Evolutionary conservation across 371 early-diverging fungal genomes (phyloP), one percentile per base, ranked within the genome.

Genomic region (Mucor mucedo): DNA sequence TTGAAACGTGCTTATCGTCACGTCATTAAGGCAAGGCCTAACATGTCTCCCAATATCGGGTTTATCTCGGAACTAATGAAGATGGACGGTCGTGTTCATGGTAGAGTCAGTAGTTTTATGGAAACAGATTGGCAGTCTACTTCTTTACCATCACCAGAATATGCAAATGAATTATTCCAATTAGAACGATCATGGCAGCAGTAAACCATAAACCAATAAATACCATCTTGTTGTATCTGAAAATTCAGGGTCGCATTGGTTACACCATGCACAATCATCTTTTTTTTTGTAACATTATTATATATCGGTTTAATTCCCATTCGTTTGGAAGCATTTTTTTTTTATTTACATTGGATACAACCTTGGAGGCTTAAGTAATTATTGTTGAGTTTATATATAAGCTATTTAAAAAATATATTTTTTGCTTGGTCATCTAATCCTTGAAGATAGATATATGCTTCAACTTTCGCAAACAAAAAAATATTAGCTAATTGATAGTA

Each of bases 21-120:
- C 61, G 91, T 94, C 5, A 82, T 87, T 54, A 75, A 80, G 28
- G 83, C 82, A 16, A 77, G 95, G 49, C 88, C 88, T 13, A 88
- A 88, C 41, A 90, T 93, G 67, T 87, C 88, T 44, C 93, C 93
- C 49, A 94, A 94, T 69, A 86, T 94, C 70, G 95, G 95, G 4
- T 94, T 94, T 71, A 89, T 93, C 55, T 78, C 88, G 3, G 89
- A 91, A 52, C 65, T 94, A 32, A 79, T 88, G 82, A 83, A 86
- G 62, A 69, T 94, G 61, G 93, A 94, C 71, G 79, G 81, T 39
- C 82, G 85, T 49, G 83, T 86, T 3, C 79, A 84, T 42, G 90
- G 90, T 21, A 58, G 72, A 30, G 76, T 79, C 5, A 78, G 78
- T 60, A 76, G 76, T 29, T 79, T 82, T 29, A 67, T 76, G 55